Evolutionary conservation across 163 green algal species (phyloP).

Genomic region (Prototheca cutis): DNA sequence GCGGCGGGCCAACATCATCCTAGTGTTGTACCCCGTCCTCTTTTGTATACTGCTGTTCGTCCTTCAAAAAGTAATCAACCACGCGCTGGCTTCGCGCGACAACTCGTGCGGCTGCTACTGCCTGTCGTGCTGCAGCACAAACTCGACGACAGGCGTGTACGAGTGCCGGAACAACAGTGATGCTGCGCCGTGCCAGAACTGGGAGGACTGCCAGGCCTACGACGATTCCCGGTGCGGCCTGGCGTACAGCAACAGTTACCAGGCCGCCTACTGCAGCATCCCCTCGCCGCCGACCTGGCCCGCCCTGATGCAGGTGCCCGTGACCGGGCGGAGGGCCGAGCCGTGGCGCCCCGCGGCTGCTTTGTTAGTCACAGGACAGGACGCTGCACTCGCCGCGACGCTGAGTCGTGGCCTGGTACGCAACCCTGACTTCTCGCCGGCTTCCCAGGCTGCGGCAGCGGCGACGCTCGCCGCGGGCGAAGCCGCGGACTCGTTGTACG

Average conservation of each 20-base stretch:
- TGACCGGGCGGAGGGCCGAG: conserved; percentile 14
- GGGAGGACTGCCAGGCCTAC: conserved; percentile 27
- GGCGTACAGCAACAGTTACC: conserved; percentile 32
- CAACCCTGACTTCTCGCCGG: not conserved
- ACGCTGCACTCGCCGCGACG: not conserved
- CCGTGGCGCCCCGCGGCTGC: conserved; percentile 20
- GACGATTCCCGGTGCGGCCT: conserved; percentile 43
- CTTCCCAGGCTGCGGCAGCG: conserved; percentile 1
- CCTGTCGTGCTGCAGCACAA: conserved; percentile 37
- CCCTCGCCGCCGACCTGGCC: conserved; percentile 42
- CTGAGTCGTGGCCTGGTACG: not conserved
- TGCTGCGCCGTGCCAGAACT: conserved; percentile 9
- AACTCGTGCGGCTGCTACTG: conserved; percentile 65
- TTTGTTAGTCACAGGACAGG: conserved; percentile 31
- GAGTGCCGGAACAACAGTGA: conserved; percentile 13
- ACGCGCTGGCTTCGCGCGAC: conserved; percentile 30
- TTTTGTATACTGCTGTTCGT: conserved; percentile 65
- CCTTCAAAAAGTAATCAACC: conserved; percentile 56
- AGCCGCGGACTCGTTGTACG: conserved; percentile 3
- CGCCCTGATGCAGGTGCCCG: conserved; percentile 39
- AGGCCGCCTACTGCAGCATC: conserved; percentile 47
- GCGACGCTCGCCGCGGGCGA: not conserved
- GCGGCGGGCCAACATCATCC: conserved; percentile 46
- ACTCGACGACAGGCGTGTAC: not conserved
- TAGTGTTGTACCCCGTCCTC: conserved; percentile 57